Evolutionary conservation across 2,329 filamentous ascomycete genomes (phyloP).

Genomic region (Didymella keratinophila): DNA sequence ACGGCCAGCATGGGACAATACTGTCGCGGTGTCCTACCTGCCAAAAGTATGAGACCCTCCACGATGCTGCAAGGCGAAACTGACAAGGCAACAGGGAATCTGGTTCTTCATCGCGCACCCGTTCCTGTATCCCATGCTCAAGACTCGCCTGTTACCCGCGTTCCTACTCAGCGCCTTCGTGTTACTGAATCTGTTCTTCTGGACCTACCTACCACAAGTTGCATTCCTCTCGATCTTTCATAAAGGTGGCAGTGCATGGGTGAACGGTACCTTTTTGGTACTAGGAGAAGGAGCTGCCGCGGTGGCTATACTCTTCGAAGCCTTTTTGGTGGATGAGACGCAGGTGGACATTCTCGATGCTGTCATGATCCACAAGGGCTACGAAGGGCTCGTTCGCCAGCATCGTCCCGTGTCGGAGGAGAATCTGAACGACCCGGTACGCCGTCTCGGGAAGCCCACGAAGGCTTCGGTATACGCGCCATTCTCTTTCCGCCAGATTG

Average conservation of each 20-base stretch:
- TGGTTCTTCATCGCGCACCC: constrained; percentile 80
- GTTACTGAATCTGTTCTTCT: constrained; percentile 85
- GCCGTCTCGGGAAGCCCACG: constrained; percentile 83
- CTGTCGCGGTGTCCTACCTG: constrained; percentile 40
- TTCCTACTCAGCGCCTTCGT: constrained; percentile 83
- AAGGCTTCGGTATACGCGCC: constrained; percentile 80
- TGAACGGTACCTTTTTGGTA: constrained; percentile 86
- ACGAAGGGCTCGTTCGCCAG: constrained; percentile 62
- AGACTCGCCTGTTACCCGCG: constrained; percentile 78
- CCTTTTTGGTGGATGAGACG: constrained; percentile 71
- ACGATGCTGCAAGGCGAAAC: neutral
- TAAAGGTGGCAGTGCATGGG: constrained; percentile 78
- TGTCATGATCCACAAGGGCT: constrained; percentile 78
- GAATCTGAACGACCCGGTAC: constrained; percentile 72
- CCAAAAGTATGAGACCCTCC: constrained; percentile 35
- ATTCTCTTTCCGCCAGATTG: constrained; percentile 88
- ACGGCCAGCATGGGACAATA: constrained; percentile 38
- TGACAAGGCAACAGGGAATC: constrained; percentile 66
- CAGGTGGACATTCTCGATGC: constrained; percentile 79
- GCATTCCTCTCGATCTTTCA: constrained; percentile 91
- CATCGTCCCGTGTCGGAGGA: constrained; percentile 70
- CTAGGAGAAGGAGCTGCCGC: constrained; percentile 71
- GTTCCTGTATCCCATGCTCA: constrained; percentile 83
- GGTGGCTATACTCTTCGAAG: constrained; percentile 64
- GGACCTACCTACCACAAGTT: constrained; percentile 87